Base-by-base conservation (phyloP, 352 stramenopile species). In the Aphanomyces stellatus region DNA sequence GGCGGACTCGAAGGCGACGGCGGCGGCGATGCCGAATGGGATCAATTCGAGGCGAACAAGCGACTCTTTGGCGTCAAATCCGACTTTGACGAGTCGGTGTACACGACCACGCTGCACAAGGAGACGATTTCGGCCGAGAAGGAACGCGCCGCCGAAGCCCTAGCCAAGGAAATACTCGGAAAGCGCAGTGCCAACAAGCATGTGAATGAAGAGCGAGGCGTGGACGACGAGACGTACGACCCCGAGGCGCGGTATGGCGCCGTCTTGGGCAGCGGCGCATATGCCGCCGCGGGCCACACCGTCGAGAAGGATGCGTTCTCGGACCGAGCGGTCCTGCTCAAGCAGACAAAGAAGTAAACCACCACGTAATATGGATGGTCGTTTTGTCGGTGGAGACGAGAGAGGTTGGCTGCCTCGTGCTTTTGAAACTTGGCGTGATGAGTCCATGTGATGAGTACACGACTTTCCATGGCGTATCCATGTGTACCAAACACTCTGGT, bases 221-320 rank as follows among this genome's bases (percentile, higher is more conserved):
- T 90, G 30, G 64, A 88, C 13, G 70, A 81, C 46, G 72, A 64
- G 22, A 83, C 91, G 71, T 88, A 81, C 61, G 85, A 94, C 62
- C 85, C 94, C 68, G 89, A 97, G 71, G 87, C 91, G 65, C 73
- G 77, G n/a, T 96, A 94, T 69, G 88, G 81, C 31, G 87, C 86
- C 37, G 89, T 97, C 13, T 69, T 93, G 42, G 76, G 69, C 1
- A 67, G 41, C 28, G 60, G 60, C 22, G 43, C 40, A 15, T 67
- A 67, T 24, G 49, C 27, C 8, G n/a, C 17, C 27, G 28, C 8
- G 11, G n/a, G n/a, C 37, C 13, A 11, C 11, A 46, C 13, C 13
- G 11, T n/a, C 37, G 37, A 19, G 15, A 22, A 40, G 0, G 60
- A 67, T 22, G n/a, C n/a, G n/a, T 67, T 67, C n/a, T 57, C 49